Evolutionary conservation across 805 yeast species (phyloP), one percentile per base, ranked within the genome.

Genomic region (Isabelozyma heimii): DNA sequence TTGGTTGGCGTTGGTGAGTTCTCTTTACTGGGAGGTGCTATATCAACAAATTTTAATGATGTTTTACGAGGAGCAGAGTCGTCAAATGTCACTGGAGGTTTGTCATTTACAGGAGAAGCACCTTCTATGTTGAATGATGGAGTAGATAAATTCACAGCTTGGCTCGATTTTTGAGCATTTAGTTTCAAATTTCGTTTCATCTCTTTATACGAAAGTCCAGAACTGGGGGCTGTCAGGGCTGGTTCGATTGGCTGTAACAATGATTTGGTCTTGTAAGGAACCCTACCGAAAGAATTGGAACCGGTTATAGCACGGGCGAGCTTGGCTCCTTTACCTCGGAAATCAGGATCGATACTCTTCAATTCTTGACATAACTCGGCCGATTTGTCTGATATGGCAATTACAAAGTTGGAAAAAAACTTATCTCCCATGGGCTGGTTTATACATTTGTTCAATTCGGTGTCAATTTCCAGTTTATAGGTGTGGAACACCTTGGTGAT

Each of bases 281-380:
- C 64, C 9, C 61, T 54, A 0, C 76, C 78, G 54, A 72, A 72
- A 4, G 61, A 55, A 44, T 62, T 72, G 2, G 76, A 70, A 3
- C 79, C 79, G 1, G 79, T 74, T 30, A 74, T 69, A 10, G 62
- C 68, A 10, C 72, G 54, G 0, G 78, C 78, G 48, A 73, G 59
- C 50, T 67, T 65, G 14, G 79, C 73, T 5, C 78, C 77, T 43
- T 66, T 57, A 4, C 77, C 76, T 27, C 58, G 56, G 52, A 68
- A 69, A 51, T 67, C 72, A 2, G 79, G 77, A 51, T 69, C 65
- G 5, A 73, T 62, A 6, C 54, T 60, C 12, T 66, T 57, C 10
- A 74, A 51, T 14, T 73, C 74, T 28, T 59, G 58, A 52, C 78
- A 74, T 33, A 73, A 65, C 28, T 47, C 53, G 5, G 59, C 52